A percentile compares a stretch with the other conserved stretches of the same genome.
Conservation (phyloP, 441 rosid species). For the Gossypium schwendimanii region DNA sequence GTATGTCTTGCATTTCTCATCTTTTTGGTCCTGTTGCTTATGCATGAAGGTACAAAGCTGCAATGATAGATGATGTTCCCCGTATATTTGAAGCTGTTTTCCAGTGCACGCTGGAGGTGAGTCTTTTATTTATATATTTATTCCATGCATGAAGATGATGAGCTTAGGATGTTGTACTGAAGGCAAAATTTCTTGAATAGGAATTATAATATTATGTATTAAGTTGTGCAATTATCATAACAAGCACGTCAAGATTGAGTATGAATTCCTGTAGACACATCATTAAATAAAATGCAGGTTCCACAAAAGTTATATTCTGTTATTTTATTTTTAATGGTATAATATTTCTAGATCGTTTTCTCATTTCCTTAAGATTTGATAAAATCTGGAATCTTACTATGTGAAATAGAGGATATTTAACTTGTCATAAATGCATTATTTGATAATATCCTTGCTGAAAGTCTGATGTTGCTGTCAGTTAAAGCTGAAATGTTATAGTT, state of each 20-base stretch:
- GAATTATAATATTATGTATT: background rate
- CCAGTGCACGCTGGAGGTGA: slow-evolving; percentile 97
- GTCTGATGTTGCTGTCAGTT: background rate
- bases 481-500: background rate
- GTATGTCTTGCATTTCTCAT: background rate
- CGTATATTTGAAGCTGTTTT: slow-evolving; percentile 97
- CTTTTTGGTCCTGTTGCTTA: background rate
- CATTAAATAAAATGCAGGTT: background rate
- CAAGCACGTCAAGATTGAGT: background rate
- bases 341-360: background rate
- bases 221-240: background rate
- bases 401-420: background rate
- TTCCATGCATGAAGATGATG: background rate
- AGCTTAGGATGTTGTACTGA: no score
- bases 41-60: slow-evolving; percentile 66
- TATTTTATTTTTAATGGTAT: background rate
- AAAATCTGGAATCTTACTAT: background rate
- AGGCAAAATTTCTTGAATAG: background rate
- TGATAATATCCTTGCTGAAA: background rate
- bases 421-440: background rate
- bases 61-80: slow-evolving; percentile 96
- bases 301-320: background rate
- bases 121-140: slow-evolving; percentile 4
- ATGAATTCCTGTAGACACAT: background rate
- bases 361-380: background rate